These are phyloP conservation scores for Aspergillus hortae DNA, from an alignment of 2,329 filamentous ascomycete genomes.

Conservation along the genomic window DNA sequence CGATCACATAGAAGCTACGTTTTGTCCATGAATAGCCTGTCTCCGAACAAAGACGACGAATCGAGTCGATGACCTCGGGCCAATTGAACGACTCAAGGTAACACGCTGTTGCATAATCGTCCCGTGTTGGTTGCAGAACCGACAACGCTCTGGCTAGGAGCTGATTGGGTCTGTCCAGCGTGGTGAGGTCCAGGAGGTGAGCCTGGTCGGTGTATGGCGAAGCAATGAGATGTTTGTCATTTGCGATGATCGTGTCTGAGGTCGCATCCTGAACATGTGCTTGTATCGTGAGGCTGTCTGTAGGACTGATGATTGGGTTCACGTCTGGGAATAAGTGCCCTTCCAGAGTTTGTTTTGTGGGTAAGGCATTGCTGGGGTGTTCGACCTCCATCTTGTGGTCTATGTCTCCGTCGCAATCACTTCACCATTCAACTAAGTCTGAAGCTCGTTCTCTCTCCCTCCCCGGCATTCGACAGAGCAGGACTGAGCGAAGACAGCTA, in stretches of 20 bases:
- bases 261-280: too few species aligned
- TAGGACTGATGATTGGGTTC: too few species aligned
- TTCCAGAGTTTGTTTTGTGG: too few species aligned
- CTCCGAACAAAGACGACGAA: constrained; percentile 51
- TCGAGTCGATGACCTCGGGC: constrained; percentile 56
- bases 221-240: constrained; percentile 50
- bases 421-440: too few species aligned
- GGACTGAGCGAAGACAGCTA: too few species aligned
- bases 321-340: too few species aligned
- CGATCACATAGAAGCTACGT: constrained; percentile 75
- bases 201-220: constrained; percentile 71
- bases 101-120: constrained; percentile 71
- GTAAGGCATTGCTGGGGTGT: too few species aligned
- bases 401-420: too few species aligned
- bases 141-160: constrained; percentile 71
- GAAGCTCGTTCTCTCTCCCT: too few species aligned
- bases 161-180: constrained; percentile 61
- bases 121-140: constrained; percentile 57
- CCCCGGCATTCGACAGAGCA: too few species aligned
- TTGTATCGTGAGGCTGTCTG: too few species aligned
- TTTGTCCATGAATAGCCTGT: constrained; percentile 56
- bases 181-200: constrained; percentile 70
- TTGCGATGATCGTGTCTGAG: neutral
- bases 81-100: constrained; percentile 80
- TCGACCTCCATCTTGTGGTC: too few species aligned